Evolutionary conservation across 306 rosid genomes (phyloP), one percentile per base, ranked within the genome.

Genomic region (Psophocarpus tetragonolobus): DNA sequence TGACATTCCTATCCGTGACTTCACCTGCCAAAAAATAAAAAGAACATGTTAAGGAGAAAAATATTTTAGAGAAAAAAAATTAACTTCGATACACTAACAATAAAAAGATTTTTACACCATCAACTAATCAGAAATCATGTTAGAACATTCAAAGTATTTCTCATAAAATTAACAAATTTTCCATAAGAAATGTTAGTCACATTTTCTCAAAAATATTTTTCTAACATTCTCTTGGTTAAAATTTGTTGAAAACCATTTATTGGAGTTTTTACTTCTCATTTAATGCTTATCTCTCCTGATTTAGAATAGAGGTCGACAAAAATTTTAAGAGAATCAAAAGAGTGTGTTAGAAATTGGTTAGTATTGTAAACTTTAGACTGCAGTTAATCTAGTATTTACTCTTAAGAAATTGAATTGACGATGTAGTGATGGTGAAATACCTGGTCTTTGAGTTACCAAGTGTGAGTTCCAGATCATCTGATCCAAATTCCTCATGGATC

Each of bases 401-500:
- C n/a, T n/a, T 29, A 14, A 60, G 8, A 15, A 61, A 61, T 26
- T 33, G 33, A 72, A 4, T 41, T 60, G 58, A 68, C 62, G 51
- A 44, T 41, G 38, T 26, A 61, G 60, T 48, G 45, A 70, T 8
- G 38, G 24, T 23, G 12, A 35, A 27, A 50, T 61, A 92, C 97
- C 98, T 92, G 79, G 95, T 86, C 75, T 77, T 92, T 68, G 98
- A 92, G 92, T 85, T 88, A 68, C 98, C 98, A 73, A 94, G 98
- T 68, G 98, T 92, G 77, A 94, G 98, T 81, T 90, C 98, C 51
- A 94, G 93, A 76, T 94, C 98, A 86, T 94, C 98, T 4, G 96
- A 77, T 54, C 85, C 93, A 73, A 88, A 88, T 47, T 88, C 98
- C 82, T 94, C 98, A 20, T 92, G 97, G 78, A 94, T 94, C 63